Conservation (phyloP, 495 filamentous ascomycete species). For the Lophiostoma macrostomum region DNA sequence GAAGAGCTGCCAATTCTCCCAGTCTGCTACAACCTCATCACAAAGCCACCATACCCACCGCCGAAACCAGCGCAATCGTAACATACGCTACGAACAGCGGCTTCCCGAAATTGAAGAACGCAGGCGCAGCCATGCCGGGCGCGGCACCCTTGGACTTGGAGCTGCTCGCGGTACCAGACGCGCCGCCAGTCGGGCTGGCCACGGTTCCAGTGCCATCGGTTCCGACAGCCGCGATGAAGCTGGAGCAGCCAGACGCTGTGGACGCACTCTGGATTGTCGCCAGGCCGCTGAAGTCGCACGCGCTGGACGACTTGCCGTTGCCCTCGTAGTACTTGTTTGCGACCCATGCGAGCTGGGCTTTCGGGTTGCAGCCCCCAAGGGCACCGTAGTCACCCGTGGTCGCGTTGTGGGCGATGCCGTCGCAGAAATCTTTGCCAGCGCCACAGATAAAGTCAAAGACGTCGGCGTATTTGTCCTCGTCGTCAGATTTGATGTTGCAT, state of each 20-base stretch:
- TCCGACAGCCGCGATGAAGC: constrained; percentile 59
- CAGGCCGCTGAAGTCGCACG: constrained; percentile 74
- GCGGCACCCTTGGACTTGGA: constrained; percentile 44
- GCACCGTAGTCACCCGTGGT: constrained; percentile 79
- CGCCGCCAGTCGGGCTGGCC: constrained; percentile 39
- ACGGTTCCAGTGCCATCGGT: constrained; percentile 61
- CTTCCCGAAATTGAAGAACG: constrained; percentile 57
- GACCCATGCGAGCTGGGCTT: constrained; percentile 74
- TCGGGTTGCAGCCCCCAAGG: constrained; percentile 79
- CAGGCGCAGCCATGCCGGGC: constrained; percentile 47
- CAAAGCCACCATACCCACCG: constrained; percentile 72
- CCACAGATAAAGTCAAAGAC: constrained; percentile 75
- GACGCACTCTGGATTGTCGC: constrained; percentile 45
- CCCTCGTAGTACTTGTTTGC: constrained; percentile 74
- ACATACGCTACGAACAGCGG: constrained; percentile 66
- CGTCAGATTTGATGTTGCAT: constrained; percentile 58
- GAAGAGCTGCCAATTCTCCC: too few species aligned
- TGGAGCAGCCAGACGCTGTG: constrained; percentile 50
- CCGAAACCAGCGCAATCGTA: constrained; percentile 61
- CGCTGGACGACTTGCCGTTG: constrained; percentile 54
- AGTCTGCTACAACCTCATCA: constrained; percentile 48
- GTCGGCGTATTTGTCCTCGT: constrained; percentile 51
- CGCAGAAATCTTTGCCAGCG: constrained; percentile 52
- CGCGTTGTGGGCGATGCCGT: constrained; percentile 67
- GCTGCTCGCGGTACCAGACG: constrained; percentile 40